Percentiles rank a stretch among this genome's conserved stretches.
Evolutionary conservation across 163 green algal species (phyloP).

Genomic region (Scenedesmus sp.): DNA sequence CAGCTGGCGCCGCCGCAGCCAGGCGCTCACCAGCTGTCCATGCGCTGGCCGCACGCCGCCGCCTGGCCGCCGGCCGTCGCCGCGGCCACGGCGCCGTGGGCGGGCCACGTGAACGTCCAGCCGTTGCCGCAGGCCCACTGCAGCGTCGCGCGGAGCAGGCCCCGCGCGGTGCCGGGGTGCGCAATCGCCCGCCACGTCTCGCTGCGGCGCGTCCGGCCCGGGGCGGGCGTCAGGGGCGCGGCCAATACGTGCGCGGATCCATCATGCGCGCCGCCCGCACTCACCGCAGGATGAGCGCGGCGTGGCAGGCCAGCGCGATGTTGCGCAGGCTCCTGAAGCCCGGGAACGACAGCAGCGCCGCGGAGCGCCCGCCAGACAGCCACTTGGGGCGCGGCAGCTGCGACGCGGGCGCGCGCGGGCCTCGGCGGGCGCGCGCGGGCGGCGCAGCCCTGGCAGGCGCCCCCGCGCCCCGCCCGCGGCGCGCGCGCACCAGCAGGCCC

Average conservation of each 20-base stretch:
- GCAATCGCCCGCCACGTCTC: slow-evolving; percentile 76
- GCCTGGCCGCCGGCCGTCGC: slow-evolving; percentile 1
- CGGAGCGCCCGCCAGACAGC: slow-evolving; percentile 38
- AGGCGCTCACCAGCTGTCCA: slow-evolving; percentile 39
- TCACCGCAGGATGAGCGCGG: slow-evolving; percentile 32
- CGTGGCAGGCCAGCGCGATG: slow-evolving; percentile 6
- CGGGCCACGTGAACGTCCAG: slow-evolving; percentile 53
- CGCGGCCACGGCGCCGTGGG: neutral
- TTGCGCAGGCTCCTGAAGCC: neutral
- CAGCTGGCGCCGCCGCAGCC: slow-evolving; percentile 3
- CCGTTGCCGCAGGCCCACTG: slow-evolving; percentile 47
- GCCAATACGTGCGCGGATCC: neutral
- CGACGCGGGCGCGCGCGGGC: too few relatives aligned
- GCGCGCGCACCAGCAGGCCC: slow-evolving; percentile 60
- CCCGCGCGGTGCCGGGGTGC: slow-evolving; percentile 71
- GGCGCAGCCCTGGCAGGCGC: too few relatives aligned
- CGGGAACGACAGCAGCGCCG: neutral
- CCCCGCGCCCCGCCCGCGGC: too few relatives aligned
- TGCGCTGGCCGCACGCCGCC: neutral
- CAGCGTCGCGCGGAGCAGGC: slow-evolving; percentile 57
- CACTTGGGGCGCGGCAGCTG: slow-evolving; percentile 62
- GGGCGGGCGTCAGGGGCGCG: too few relatives aligned
- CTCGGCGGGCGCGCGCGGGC: too few relatives aligned
- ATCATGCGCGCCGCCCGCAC: neutral
- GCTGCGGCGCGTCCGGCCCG: slow-evolving; percentile 47